A percentile compares a stretch with the other conserved stretches of the same genome.
Evolutionary conservation across 73 alveolate genomes (phyloP).

Genomic region (Paramecium sexaurelia): DNA sequence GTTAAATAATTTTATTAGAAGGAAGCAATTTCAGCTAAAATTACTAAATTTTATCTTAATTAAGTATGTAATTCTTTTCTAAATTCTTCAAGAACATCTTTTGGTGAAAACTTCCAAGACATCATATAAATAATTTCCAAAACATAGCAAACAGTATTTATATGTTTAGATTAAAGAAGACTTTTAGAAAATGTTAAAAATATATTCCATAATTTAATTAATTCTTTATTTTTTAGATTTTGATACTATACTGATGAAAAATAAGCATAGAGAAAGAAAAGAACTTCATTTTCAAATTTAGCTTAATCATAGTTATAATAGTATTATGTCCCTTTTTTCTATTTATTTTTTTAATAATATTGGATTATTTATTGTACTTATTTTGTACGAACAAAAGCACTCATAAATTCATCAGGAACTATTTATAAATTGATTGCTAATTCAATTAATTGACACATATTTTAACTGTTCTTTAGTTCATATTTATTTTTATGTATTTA

Average conservation of each 20-base stretch:
- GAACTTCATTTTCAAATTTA: neutral
- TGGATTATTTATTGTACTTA: neutral
- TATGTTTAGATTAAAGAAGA: constrained; percentile 25
- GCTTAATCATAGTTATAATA: neutral
- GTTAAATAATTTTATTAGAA: neutral
- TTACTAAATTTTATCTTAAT: constrained; percentile 18
- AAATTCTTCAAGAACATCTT: constrained; percentile 18
- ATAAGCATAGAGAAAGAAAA: constrained; percentile 12
- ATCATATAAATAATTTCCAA: constrained; percentile 51
- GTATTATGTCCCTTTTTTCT: neutral
- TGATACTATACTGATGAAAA: neutral
- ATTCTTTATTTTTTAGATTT: neutral
- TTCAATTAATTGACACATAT: constrained; percentile 10
- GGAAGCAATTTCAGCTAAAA: constrained; percentile 56
- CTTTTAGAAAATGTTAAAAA: neutral
- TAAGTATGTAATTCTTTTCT: constrained; percentile 54
- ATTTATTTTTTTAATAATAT: neutral
- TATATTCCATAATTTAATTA: neutral
- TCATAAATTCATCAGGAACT: constrained; percentile 38
- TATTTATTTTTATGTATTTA: neutral
- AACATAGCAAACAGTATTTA: constrained; percentile 9
- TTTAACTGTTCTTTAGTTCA: neutral
- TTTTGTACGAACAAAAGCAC: neutral
- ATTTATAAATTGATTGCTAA: neutral
- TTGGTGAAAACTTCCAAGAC: constrained; percentile 63